Conservation (phyloP, 805 yeast genomes). For the Hermanozyma aechmeae region DNA sequence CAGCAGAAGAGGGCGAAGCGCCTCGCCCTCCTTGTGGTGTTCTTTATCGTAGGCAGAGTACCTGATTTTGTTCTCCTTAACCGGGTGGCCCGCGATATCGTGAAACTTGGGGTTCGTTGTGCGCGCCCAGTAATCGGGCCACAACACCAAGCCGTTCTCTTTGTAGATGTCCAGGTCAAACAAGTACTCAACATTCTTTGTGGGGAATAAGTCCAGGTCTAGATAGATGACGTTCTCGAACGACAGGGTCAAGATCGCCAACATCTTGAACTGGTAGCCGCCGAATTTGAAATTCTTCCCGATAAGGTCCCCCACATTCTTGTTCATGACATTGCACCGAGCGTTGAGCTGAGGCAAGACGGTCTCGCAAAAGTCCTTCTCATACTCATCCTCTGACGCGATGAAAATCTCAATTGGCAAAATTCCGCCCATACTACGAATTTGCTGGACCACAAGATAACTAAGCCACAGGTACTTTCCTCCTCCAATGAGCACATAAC, state of each 20-base stretch:
- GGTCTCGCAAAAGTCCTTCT: constrained; percentile 34
- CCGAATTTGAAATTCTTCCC: constrained; percentile 18
- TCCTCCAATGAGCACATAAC: constrained; percentile 46
- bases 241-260: constrained; percentile 54
- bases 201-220: constrained; percentile 45
- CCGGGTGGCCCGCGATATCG: constrained; percentile 38
- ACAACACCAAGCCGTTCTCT: constrained; percentile 41
- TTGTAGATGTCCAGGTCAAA: constrained; percentile 35
- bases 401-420: constrained; percentile 45
- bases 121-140: constrained; percentile 71
- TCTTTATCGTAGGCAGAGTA: constrained; percentile 25
- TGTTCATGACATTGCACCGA: constrained; percentile 36
- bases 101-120: constrained; percentile 54
- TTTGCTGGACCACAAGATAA: constrained; percentile 38
- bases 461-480: constrained; percentile 44
- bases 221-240: constrained; percentile 39
- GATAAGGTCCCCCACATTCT: constrained; percentile 9
- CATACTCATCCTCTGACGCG: constrained; percentile 36
- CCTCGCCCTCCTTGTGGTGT: constrained; percentile 21
- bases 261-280: constrained; percentile 44
- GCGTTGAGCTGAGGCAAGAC: constrained; percentile 36
- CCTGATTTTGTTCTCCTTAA: constrained; percentile 23
- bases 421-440: constrained; percentile 33
- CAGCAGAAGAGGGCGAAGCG: constrained; percentile 12
- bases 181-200: constrained; percentile 33